These are phyloP conservation scores for Isatis tinctoria DNA, from an alignment of 345 rosid species.

Conservation along the genomic window DNA sequence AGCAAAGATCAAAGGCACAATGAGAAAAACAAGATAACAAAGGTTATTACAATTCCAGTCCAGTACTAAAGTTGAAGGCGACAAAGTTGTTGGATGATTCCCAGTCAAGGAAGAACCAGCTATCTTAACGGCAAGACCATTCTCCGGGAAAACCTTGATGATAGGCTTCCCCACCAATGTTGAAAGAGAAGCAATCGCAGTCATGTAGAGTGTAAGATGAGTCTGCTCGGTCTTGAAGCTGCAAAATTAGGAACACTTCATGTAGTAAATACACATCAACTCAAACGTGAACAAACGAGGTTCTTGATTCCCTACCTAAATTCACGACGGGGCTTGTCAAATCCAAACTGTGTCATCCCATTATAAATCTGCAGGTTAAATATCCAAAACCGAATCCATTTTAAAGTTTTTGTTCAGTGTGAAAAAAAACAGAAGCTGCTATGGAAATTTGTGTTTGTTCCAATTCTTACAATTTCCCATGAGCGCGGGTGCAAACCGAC, in stretches of 20 bases:
- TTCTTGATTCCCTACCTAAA: conserved; percentile 50
- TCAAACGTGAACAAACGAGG: neutral
- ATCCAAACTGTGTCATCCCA: conserved; percentile 90
- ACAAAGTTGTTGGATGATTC: conserved; percentile 75
- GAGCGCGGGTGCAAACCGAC: conserved; percentile 95
- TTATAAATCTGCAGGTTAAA: conserved; percentile 58
- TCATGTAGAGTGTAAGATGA: conserved; percentile 74
- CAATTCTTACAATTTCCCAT: conserved; percentile 80
- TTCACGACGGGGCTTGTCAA: conserved; percentile 48
- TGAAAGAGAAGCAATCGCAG: conserved; percentile 78
- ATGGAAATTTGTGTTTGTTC: neutral
- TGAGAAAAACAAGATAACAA: neutral
- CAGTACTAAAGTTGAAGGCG: conserved; percentile 66
- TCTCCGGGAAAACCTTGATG: conserved; percentile 71
- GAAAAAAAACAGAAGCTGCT: neutral
- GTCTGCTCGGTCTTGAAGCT: conserved; percentile 85
- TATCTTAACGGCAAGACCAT: conserved; percentile 58
- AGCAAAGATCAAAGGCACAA: conserved; percentile 2
- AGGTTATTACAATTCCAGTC: conserved; percentile 75
- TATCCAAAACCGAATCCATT: neutral
- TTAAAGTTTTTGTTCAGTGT: neutral
- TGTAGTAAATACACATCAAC: neutral
- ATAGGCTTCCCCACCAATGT: conserved; percentile 59
- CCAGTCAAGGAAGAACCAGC: conserved; percentile 67
- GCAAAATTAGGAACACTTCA: conserved; percentile 11